Evolutionary conservation across 768 basidiomycete genomes (phyloP), one percentile per base, ranked within the genome.

Genomic region (Boletus rubropictus): DNA sequence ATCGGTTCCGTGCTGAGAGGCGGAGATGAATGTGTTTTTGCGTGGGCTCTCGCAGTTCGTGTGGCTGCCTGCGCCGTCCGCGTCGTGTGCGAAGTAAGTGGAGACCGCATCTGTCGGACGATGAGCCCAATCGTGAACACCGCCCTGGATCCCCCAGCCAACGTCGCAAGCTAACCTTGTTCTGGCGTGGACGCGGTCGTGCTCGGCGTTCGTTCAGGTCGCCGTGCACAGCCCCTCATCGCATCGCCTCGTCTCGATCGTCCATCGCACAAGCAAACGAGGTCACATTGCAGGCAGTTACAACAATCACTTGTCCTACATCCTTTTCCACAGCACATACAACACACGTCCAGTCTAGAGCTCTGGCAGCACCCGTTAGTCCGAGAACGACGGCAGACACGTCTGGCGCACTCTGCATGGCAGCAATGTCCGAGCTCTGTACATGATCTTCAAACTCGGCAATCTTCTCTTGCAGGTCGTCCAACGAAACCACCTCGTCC

Each of bases 401-500:
- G 12, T 40, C 25, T 4, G 27, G 45, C 56, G 42, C 65, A 91
- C 89, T 93, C 70, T 93, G 91, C 91, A 94, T 94, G 52, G 91
- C 93, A 55, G 86, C 84, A 53, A 97, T 68, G 66, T 97, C 93
- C 25, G 86, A 75, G 68, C 89, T 92, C 77, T 96, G 93, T 53
- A 95, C 81, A 61, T 82, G 86, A 60, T 92, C 90, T 11, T 90
- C 89, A 50, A 89, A 82, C 57, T 88, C 91, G 5, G 72, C 73
- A 51, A 96, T 75, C 75, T 87, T 79, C 68, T 98, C 95, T 69
- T 97, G 91, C 53, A 98, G 78, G 18, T 96, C 92, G 54, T 95
- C 91, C 52, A 86, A 75, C 3, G 92, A 95, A 42, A 98, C 84
- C 54, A 88, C 85, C 60, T 95, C 94, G 53, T 97, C 95, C 90